These are phyloP conservation scores for Phytophthora macrochlamydospora DNA, from an alignment of 352 stramenopile genomes.

Conservation along the genomic window DNA sequence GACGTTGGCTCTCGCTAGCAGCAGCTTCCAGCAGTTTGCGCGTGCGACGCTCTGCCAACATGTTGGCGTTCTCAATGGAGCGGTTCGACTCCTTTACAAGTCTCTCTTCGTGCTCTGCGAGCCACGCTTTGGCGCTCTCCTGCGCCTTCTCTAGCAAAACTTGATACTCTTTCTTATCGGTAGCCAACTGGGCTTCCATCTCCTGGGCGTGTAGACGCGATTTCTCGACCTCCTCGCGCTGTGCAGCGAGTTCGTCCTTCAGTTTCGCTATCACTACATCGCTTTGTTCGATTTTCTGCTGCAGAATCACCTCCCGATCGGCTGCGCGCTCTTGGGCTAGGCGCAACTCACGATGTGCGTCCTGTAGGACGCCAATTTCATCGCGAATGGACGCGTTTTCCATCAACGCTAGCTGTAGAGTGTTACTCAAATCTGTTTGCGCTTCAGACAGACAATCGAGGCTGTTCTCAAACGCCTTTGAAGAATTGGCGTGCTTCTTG, in stretches of 20 bases:
- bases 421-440: constrained; percentile 63
- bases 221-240: constrained; percentile 42
- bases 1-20: constrained; percentile 52
- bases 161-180: constrained; percentile 48
- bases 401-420: constrained; percentile 67
- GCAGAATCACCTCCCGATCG: constrained; percentile 28
- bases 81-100: constrained; percentile 79
- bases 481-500: constrained; percentile 10
- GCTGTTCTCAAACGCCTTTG: constrained; percentile 48
- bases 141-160: constrained; percentile 53
- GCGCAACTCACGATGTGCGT: constrained; percentile 51
- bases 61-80: constrained; percentile 73
- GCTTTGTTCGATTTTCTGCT: constrained; percentile 44
- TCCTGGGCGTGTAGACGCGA: constrained; percentile 40
- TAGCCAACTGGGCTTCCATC: constrained; percentile 38
- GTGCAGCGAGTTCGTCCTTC: constrained; percentile 43
- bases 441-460: constrained; percentile 68
- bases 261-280: constrained; percentile 45
- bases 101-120: constrained; percentile 70
- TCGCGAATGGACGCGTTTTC: constrained; percentile 82
- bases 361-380: constrained; percentile 59
- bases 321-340: constrained; percentile 34
- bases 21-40: constrained; percentile 62
- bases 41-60: constrained; percentile 53
- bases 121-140: constrained; percentile 42